Conservation (phyloP, 2,329 filamentous ascomycete genomes). For the Colletotrichum navitas region DNA sequence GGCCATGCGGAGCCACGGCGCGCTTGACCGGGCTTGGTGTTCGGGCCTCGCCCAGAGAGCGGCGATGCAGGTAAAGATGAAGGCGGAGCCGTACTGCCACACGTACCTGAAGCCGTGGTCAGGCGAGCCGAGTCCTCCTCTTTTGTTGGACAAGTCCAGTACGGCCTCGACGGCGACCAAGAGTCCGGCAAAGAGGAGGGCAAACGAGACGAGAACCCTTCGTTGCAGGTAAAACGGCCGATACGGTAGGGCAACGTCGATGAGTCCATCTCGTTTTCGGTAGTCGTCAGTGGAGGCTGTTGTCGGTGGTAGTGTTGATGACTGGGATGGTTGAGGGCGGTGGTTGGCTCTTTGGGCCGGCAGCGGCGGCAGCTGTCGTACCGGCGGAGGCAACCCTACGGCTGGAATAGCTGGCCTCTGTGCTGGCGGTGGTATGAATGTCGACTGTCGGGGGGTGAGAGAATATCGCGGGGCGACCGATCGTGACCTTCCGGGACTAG, state of each 20-base stretch:
- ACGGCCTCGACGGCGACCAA: slow-evolving; percentile 49
- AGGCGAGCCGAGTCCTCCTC: slow-evolving; percentile 48
- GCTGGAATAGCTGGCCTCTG: slow-evolving; percentile 20
- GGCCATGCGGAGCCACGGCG: slow-evolving; percentile 55
- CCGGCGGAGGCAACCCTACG: slow-evolving; percentile 9
- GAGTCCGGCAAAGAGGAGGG: slow-evolving; percentile 47
- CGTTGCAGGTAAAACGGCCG: slow-evolving; percentile 53
- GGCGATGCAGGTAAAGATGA: slow-evolving; percentile 51
- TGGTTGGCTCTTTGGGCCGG: not conserved
- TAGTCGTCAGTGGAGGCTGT: slow-evolving; percentile 1
- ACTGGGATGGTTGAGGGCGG: slow-evolving; percentile 1
- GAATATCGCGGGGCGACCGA: slow-evolving; percentile 26
- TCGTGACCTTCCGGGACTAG: slow-evolving; percentile 22
- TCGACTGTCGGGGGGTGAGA: slow-evolving; percentile 15
- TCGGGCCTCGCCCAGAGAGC: slow-evolving; percentile 54
- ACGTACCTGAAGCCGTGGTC: slow-evolving; percentile 49
- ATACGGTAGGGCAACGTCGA: slow-evolving; percentile 50
- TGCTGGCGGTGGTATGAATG: not conserved
- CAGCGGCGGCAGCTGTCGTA: not conserved
- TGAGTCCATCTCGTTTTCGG: slow-evolving; percentile 41
- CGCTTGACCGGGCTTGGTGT: slow-evolving; percentile 53
- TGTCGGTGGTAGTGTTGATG: not conserved
- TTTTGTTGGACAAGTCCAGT: slow-evolving; percentile 49
- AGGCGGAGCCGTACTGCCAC: slow-evolving; percentile 54
- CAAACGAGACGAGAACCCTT: slow-evolving; percentile 49